These are phyloP conservation scores for Peniophora sp. DNA, from an alignment of 1,284 basidiomycete genomes.

Conservation along the genomic window DNA sequence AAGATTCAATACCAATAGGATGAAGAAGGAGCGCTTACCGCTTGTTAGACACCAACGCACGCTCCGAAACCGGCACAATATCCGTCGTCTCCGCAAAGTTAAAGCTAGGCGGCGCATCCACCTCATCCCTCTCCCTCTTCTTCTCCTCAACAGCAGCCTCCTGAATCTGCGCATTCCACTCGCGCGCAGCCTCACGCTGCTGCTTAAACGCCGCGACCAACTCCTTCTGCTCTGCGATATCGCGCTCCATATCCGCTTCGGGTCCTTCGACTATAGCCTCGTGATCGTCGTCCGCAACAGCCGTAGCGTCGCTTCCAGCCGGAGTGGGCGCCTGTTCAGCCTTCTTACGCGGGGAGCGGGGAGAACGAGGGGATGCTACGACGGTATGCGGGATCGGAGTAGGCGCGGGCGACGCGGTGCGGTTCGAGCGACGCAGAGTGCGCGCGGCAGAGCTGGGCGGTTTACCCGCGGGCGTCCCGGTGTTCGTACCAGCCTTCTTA, in stretches of 20 bases:
- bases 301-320: conserved; percentile 50
- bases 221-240: conserved; percentile 65
- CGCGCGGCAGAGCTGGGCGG: conserved; percentile 14
- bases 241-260: conserved; percentile 55
- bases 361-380: conserved; percentile 27
- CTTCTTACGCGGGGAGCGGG: conserved; percentile 25
- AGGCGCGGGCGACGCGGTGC: conserved; percentile 27
- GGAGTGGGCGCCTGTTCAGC: conserved; percentile 34
- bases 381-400: conserved; percentile 17
- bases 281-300: conserved; percentile 47
- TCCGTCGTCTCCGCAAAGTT: conserved; percentile 52
- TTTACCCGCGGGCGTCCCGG: conserved; percentile 10
- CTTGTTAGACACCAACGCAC: conserved; percentile 57
- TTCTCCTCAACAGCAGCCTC: conserved; percentile 20
- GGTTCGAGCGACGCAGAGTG: conserved; percentile 38
- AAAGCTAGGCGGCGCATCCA: conserved; percentile 40
- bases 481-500: conserved; percentile 1
- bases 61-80: conserved; percentile 36
- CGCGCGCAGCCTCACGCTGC: conserved; percentile 18
- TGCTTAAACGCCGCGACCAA: conserved; percentile 61
- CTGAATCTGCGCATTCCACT: background rate
- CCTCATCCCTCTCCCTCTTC: conserved; percentile 28
- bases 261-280: conserved; percentile 32
- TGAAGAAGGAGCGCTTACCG: conserved; percentile 20
- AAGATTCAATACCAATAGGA: no score